These are phyloP conservation scores for Phytophthora constricta DNA, from an alignment of 352 stramenopile species.

Conservation along the genomic window DNA sequence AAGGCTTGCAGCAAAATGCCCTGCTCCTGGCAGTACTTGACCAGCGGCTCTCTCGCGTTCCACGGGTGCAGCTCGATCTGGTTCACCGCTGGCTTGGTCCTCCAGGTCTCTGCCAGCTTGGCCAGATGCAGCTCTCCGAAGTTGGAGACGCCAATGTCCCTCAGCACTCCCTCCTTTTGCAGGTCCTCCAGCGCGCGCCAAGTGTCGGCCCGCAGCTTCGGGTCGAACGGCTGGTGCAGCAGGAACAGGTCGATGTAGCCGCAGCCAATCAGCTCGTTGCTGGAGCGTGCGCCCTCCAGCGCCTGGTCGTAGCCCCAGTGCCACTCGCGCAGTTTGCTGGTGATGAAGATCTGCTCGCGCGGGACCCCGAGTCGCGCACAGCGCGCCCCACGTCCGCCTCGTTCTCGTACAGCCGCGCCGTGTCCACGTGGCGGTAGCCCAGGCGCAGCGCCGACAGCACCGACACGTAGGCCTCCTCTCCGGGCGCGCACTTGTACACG, in stretches of 20 bases:
- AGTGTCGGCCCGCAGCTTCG: slow-evolving; percentile 41
- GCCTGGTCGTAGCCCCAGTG: slow-evolving; percentile 79
- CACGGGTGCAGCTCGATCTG: slow-evolving; percentile 82
- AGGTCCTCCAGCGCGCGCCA: slow-evolving; percentile 53
- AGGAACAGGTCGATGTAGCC: slow-evolving; percentile 85
- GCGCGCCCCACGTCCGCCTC: slow-evolving; percentile 74
- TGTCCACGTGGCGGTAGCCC: slow-evolving; percentile 88
- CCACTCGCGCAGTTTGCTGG: slow-evolving; percentile 71
- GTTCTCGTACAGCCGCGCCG: slow-evolving; percentile 86
- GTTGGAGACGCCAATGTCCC: slow-evolving; percentile 88
- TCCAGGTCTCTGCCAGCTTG: slow-evolving; percentile 59
- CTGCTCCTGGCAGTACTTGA: slow-evolving; percentile 59
- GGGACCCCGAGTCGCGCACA: slow-evolving; percentile 64
- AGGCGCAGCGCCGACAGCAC: slow-evolving; percentile 56
- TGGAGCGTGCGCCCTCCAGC: slow-evolving; percentile 48
- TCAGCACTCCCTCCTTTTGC: slow-evolving; percentile 55
- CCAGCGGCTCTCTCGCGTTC: slow-evolving; percentile 52
- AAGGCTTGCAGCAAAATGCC: slow-evolving; percentile 58
- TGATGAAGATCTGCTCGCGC: slow-evolving; percentile 78
- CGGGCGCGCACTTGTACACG: slow-evolving; percentile 47
- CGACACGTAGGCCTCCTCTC: slow-evolving; percentile 41
- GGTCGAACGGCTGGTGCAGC: slow-evolving; percentile 69
- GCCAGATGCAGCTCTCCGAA: slow-evolving; percentile 80
- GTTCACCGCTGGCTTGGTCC: slow-evolving; percentile 68
- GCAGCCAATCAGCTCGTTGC: slow-evolving; percentile 63